These are phyloP conservation scores for Huntiella abstrusa DNA, from an alignment of 2,329 filamentous ascomycete species.

Conservation along the genomic window DNA sequence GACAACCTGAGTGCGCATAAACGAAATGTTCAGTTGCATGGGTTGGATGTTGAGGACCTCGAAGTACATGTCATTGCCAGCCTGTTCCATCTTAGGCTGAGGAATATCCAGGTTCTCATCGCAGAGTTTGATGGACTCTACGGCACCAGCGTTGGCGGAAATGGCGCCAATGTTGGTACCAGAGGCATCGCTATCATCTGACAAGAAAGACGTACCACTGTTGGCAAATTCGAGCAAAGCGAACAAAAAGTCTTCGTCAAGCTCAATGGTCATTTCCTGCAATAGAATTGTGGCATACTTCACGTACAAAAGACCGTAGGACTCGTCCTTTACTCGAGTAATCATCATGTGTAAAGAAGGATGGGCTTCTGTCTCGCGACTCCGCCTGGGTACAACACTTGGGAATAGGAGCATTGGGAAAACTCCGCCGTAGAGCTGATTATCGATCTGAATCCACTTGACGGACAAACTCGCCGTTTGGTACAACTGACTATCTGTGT, in stretches of 20 bases:
- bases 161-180: background rate
- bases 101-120: slow-evolving; percentile 84
- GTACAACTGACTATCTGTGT: slow-evolving; percentile 81
- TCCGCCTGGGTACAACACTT: slow-evolving; percentile 91
- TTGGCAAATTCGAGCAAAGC: slow-evolving; percentile 89
- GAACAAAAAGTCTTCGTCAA: slow-evolving; percentile 97
- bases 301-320: slow-evolving; percentile 93
- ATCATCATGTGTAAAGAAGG: slow-evolving; percentile 85
- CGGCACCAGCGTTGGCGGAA: background rate
- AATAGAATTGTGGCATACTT: slow-evolving; percentile 90
- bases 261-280: slow-evolving; percentile 94
- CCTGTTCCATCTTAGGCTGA: slow-evolving; percentile 67
- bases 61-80: slow-evolving; percentile 91
- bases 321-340: slow-evolving; percentile 92
- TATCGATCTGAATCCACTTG: slow-evolving; percentile 99
- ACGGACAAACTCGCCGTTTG: slow-evolving; percentile 80
- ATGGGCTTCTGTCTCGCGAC: slow-evolving; percentile 88
- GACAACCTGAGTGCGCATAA: slow-evolving; percentile 88
- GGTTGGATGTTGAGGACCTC: slow-evolving; percentile 92
- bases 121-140: slow-evolving; percentile 56
- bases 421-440: slow-evolving; percentile 92
- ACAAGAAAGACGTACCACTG: slow-evolving; percentile 67
- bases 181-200: slow-evolving; percentile 3
- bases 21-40: slow-evolving; percentile 93
- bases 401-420: slow-evolving; percentile 96